Conservation (phyloP, 1,139 yeast genomes). For the Wickerhamomyces sp. region DNA sequence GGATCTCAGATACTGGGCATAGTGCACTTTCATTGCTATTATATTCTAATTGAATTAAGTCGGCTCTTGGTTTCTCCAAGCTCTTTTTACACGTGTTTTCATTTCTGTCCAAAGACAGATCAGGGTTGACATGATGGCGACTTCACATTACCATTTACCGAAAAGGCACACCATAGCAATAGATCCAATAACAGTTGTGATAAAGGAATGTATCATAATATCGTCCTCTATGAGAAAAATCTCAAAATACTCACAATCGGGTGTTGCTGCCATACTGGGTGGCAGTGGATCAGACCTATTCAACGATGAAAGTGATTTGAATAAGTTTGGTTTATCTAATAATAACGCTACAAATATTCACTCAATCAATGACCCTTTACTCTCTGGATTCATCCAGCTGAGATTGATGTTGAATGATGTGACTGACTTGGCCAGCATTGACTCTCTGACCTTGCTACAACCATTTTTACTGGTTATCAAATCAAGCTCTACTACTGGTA, state of each 20-base stretch:
- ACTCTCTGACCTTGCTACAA: conserved; percentile 69
- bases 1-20: no score
- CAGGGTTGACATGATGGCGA: not conserved
- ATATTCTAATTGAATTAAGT: no score
- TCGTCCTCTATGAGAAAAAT: conserved; percentile 90
- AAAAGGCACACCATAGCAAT: conserved; percentile 29
- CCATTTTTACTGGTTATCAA: conserved; percentile 88
- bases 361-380: conserved; percentile 52
- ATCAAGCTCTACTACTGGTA: conserved; percentile 81
- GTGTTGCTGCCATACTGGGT: conserved; percentile 84
- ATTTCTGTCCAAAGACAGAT: not conserved
- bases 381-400: conserved; percentile 78
- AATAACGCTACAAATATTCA: conserved; percentile 18
- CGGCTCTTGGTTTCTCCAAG: not conserved
- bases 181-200: conserved; percentile 80
- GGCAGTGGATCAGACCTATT: conserved; percentile 39
- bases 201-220: conserved; percentile 83
- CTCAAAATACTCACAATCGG: conserved; percentile 72
- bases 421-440: conserved; percentile 50
- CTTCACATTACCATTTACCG: not conserved
- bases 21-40: no score
- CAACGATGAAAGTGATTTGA: conserved; percentile 37
- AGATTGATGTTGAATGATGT: conserved; percentile 64
- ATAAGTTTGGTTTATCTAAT: conserved; percentile 24
- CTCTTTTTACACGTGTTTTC: not conserved